Base-by-base conservation (phyloP, 139 green algal genomes). In the Chlorella sp. region DNA sequence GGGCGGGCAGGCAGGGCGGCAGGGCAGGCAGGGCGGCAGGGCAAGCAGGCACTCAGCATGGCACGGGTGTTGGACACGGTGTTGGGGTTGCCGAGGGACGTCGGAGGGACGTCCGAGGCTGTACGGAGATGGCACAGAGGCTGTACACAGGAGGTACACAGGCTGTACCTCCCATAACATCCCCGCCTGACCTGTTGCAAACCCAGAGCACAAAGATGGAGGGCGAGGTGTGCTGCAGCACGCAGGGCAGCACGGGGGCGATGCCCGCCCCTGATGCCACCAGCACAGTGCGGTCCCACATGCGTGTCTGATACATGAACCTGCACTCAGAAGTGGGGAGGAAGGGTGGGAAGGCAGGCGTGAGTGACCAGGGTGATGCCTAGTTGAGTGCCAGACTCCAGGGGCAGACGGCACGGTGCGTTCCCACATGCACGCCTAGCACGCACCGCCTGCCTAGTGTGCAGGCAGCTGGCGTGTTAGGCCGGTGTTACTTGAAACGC, bases 291-390 rank as follows among this genome's bases (percentile, higher is more conserved):
- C 42, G 53, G 15, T 53, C 30, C 80, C 80, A 85, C 80, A 85
- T 66, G 80, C 80, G 48, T 4, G 80, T 85, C 28, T 48, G 66
- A 42, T 85, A 85, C 80, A 85, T 85, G 32, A 85, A 85, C 80
- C 80, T 85, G 80, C 16, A 19, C 0, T 1, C 66, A 73, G 66
- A n/a, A 73, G 24, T 4, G 66, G 3, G 24, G 66, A 15, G 26
- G 3, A 30, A 73, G 26, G 66, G 26, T 3, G 66, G n/a, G n/a
- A n/a, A 30, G 24, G 26, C 26, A 30, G 24, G 24, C 3, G 66
- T n/a, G n/a, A n/a, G 24, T n/a, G 66, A 14, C 9, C 66, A 73
- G 66, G 66, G 26, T 3, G 24, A 73, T 73, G 64, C n/a, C n/a
- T 73, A 73, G 64, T 5, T 5, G 48, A 9, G 5, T 5, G 9